Conservation (phyloP, 2,329 filamentous ascomycete genomes). For the Fusarium liriodendri region DNA sequence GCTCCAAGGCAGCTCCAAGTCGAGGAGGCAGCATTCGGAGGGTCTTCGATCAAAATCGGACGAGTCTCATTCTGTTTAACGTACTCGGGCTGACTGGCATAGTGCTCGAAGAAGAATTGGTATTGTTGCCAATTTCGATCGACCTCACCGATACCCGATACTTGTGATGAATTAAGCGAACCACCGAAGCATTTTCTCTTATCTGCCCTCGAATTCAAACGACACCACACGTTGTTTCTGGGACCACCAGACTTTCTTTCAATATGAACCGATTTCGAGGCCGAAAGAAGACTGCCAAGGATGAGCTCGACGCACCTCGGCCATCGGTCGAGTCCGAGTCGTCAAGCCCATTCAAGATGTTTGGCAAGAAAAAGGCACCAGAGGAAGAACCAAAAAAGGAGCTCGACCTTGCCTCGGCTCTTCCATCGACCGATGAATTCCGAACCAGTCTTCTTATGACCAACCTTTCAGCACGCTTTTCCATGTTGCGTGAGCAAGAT, state of each 20-base stretch:
- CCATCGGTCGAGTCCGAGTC: constrained; percentile 68
- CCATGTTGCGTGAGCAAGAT: constrained; percentile 95
- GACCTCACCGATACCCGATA: background rate
- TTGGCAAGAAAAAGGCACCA: constrained; percentile 66
- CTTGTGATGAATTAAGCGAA: constrained; percentile 39
- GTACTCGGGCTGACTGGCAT: constrained; percentile 13
- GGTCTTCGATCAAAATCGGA: background rate
- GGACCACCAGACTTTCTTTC: constrained; percentile 59
- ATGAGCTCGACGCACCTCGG: constrained; percentile 58
- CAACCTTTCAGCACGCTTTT: constrained; percentile 92
- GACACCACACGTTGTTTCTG: constrained; percentile 4
- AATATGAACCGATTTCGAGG: constrained; percentile 82
- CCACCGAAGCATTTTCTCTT: background rate
- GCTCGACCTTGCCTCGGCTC: constrained; percentile 77
- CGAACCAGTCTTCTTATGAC: constrained; percentile 96
- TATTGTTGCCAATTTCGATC: constrained; percentile 22
- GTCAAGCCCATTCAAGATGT: constrained; percentile 64
- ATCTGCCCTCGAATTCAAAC: constrained; percentile 1
- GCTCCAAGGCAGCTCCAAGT: background rate
- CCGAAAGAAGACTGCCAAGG: constrained; percentile 75
- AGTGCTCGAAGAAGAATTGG: constrained; percentile 29
- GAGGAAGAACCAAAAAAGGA: constrained; percentile 71
- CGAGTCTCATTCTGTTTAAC: background rate
- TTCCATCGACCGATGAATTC: constrained; percentile 90
- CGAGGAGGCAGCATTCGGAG: background rate